Conservation (phyloP, 148 eudicot species). For the Heliamphora exappendiculata region DNA sequence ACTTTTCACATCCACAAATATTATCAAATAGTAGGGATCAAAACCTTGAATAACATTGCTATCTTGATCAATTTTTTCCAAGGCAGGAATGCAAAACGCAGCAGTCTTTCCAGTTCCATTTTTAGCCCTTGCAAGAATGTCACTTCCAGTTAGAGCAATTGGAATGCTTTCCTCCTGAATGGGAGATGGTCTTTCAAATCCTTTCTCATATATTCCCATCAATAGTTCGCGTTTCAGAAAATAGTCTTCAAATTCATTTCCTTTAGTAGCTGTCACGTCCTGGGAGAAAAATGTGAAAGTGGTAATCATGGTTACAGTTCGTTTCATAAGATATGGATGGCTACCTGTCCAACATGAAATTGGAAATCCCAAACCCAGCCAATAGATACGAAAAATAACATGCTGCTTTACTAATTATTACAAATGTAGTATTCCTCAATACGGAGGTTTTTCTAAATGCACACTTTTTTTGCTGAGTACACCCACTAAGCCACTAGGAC, state of each 20-base stretch:
- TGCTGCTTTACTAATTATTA: neutral
- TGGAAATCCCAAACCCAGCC: neutral
- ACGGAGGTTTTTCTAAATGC: too few relatives aligned
- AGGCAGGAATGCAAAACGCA: conserved; percentile 81
- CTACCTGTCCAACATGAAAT: neutral
- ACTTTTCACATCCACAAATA: neutral
- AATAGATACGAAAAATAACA: neutral
- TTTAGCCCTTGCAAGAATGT: conserved; percentile 86
- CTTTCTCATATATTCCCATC: conserved; percentile 90
- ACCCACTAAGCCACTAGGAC: too few relatives aligned
- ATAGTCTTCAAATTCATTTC: conserved; percentile 87
- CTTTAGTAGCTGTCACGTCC: conserved; percentile 96
- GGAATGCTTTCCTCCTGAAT: conserved; percentile 93
- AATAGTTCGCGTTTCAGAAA: conserved; percentile 79
- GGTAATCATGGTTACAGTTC: conserved; percentile 5
- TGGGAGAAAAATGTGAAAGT: conserved; percentile 17
- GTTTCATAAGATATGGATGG: neutral
- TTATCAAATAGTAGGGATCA: conserved; percentile 6
- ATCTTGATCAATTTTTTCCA: conserved; percentile 80
- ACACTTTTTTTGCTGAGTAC: too few relatives aligned
- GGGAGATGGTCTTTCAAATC: conserved; percentile 82
- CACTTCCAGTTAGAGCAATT: conserved; percentile 87
- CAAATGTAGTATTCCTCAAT: too few relatives aligned
- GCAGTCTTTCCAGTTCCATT: conserved; percentile 92
- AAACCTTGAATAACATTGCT: conserved; percentile 80